Evolutionary conservation across 2,329 filamentous ascomycete species (phyloP), one percentile per base, ranked within the genome.

Genomic region (Cercospora nicotianae): DNA sequence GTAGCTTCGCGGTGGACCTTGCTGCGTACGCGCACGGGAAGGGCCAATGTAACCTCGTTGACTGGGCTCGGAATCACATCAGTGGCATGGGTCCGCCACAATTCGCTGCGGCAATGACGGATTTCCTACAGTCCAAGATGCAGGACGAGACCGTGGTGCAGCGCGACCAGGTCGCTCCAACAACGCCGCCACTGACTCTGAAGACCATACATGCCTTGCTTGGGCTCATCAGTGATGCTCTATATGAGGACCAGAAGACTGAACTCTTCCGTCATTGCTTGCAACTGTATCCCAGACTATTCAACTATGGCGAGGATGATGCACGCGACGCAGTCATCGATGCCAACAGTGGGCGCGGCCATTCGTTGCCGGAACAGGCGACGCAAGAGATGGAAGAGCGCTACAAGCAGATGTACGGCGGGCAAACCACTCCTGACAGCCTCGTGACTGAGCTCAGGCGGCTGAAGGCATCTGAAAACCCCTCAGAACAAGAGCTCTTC

Each of bases 391-490:
- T 99, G 95, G 94, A 98, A 76, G 93, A 97, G 72, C 90, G 97
- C 70, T 99, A 97, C 79, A 97, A 97, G 80, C 92, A 92, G 76
- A 98, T 99, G 94, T 99, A 99, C 78, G 91, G 92, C 72, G 91
- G 92, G 72, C 93, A 97, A 72, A 89, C 94, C 20, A 90, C 94
- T 70, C 91, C 97, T 18, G 88, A 92, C 65, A 89, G 92, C 64
- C 91, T 99, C 71, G 91, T 99, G 62, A 89, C 91, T 69, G 87
- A 93, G 45, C 87, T 99, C 75, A 90, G 93, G 71, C 87, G 87
- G 65, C 96, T 97, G 82, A 98, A 99, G 79, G 89, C 89, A 65
- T 98, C 96, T 0, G 88, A 89, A 59, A 91, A 95, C 68, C 86
- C 92, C 1, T 83, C 90, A 16, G 93, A 97, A 69, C 95, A 98